Base-by-base conservation (phyloP, 306 rosid genomes). In the Castanospermum australe region DNA sequence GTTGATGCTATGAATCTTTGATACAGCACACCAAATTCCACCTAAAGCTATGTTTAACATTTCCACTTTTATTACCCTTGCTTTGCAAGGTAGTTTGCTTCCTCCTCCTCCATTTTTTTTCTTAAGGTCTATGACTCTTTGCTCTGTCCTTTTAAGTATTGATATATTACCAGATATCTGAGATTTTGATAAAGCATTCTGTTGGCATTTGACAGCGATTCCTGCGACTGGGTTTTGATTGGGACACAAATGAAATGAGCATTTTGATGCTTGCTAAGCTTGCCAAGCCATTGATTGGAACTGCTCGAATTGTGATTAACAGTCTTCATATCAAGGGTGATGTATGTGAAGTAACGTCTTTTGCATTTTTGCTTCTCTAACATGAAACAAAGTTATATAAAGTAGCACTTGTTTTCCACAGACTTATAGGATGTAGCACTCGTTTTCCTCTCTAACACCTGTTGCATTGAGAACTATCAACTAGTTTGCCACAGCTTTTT, bases 321-420 rank as follows among this genome's bases (percentile, higher is more conserved):
- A 93, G 92, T 83, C 92, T 96, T 76, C 99, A 96, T 84, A 87
- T 96, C 54, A 96, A 88, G 88, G 99, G 99, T 63, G 97, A 96
- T 81, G 99, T 95, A 91, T 59, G 98, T 91, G 68, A 60, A 79
- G 63, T 73, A 18, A 68, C 28, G 48, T 45, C 79, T 81, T 47
- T 69, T 59, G n/a, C 76, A 22, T 28, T 76, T 68, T 81, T 45
- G 48, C n/a, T 71, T 65, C 52, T 22, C 17, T 64, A 71, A 30
- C 59, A 20, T 42, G 54, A 24, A n/a, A 14, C 9, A 21, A 77
- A 59, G 51, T 41, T 44, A 39, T 57, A 59, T 67, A 64, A 54
- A 61, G 30, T 24, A n/a, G n/a, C n/a, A n/a, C n/a, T n/a, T n/a
- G n/a, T n/a, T n/a, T n/a, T n/a, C n/a, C n/a, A n/a, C n/a, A n/a